Percentiles rank a stretch among this genome's conserved stretches.
Conservation (phyloP, 2,329 filamentous ascomycete species). For the Colletotrichum coccodes region DNA sequence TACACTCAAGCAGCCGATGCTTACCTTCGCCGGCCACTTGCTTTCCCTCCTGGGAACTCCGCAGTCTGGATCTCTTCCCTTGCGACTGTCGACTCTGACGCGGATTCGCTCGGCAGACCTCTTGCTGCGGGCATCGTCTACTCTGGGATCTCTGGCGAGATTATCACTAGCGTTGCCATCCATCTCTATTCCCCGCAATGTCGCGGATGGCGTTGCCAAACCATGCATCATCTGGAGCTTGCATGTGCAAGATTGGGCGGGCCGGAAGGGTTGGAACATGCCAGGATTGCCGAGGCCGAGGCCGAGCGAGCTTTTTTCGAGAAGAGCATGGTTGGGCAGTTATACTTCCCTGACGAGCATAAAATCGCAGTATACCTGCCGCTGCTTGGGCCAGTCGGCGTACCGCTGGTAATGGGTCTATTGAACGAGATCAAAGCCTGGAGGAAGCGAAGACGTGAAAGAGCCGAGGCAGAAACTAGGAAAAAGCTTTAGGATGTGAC, state of each 20-base stretch:
- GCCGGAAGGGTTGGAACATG: constrained; percentile 78
- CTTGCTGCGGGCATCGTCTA: constrained; percentile 89
- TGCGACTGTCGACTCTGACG: constrained; percentile 85
- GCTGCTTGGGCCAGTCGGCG: constrained; percentile 87
- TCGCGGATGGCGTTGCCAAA: constrained; percentile 87
- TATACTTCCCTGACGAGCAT: constrained; percentile 98
- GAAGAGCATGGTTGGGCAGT: constrained; percentile 98
- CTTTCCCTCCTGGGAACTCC: constrained; percentile 89
- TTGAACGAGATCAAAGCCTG: constrained; percentile 82
- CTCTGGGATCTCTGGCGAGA: constrained; percentile 90
- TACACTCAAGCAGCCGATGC: constrained; percentile 80
- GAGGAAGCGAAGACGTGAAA: constrained; percentile 58
- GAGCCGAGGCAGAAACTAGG: constrained; percentile 46
- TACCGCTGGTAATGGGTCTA: constrained; percentile 85
- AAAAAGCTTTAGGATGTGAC: constrained; percentile 42
- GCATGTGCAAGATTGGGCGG: constrained; percentile 79
- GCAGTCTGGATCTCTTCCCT: constrained; percentile 81
- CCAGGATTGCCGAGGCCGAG: constrained; percentile 85
- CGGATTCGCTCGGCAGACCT: constrained; percentile 89
- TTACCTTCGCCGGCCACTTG: constrained; percentile 91
- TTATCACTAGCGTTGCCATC: constrained; percentile 85
- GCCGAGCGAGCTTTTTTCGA: constrained; percentile 97
- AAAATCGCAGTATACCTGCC: constrained; percentile 97
- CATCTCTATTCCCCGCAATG: constrained; percentile 89
- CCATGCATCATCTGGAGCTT: constrained; percentile 79